Base-by-base conservation (phyloP, 1,284 basidiomycete species). In the Paramarasmius palmivorus region DNA sequence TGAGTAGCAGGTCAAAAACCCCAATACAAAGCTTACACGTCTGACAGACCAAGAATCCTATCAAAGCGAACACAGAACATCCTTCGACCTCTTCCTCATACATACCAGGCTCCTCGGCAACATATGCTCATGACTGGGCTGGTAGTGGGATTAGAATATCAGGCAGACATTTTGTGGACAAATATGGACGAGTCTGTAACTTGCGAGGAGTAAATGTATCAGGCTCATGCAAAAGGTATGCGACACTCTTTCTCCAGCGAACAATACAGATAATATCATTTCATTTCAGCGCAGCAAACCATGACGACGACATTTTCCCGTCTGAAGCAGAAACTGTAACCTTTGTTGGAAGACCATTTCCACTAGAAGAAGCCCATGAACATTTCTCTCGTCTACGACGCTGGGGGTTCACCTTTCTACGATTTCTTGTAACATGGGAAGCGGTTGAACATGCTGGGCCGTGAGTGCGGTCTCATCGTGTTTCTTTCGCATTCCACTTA, bases 401-500 rank as follows among this genome's bases (percentile, higher is more conserved):
- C 68, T 95, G 93, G 93, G 93, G 93, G 1, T 71, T 95, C 60
- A 90, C 90, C 0, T 92, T 94, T 64, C 75, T 94, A 59, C 78
- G 92, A 53, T 89, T 98, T 60, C 84, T 94, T 17, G 83, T 98
- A 3, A 97, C 95, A 1, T 99, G 96, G 97, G 96, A 99, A 66
- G 92, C 95, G 0, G 77, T 99, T 20, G 94, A 98, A 65, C 97
- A 98, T 64, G 82, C 77, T 51, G 95, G 91, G 58, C 92, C 85
- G 89, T 93, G 70, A 63, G 92, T 83, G 14, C 19, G 36, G n/a
- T 9, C 38, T 32, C 29, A n/a, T 46, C 17, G 29, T 23, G 15
- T 17, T 23, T 20, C 5, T 46, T 20, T 41, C 3, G 29, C 20
- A 26, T 14, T 5, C 19, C 45, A 38, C 32, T 57, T 25, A 19